Evolutionary conservation across 2,329 filamentous ascomycete genomes (phyloP), one percentile per base, ranked within the genome.

Genomic region (Xylariaceae sp.): DNA sequence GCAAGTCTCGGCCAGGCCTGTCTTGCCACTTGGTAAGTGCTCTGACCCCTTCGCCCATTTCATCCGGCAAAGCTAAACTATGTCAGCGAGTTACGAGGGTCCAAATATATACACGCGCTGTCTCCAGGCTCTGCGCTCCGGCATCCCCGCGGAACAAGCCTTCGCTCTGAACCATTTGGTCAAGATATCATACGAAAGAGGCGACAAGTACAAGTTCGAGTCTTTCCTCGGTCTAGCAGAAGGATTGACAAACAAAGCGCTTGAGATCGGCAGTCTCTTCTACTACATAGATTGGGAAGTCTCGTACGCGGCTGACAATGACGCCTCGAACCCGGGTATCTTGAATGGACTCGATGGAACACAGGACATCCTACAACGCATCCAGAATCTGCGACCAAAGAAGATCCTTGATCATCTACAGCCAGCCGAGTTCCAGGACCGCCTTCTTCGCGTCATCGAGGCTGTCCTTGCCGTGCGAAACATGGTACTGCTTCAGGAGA

Each of bases 131-230:
- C 68, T 98, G 17, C 84, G 85, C 46, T 95, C 88, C 11, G 78
- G 79, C 2, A 78, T 94, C 17, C 75, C 76, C 3, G 75, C 81
- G 9, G 90, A 98, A 59, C 85, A 96, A 54, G 81, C 87, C n/a
- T 97, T 94, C 63, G 90, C 88, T 0, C 69, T 97, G 9, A 88
- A 94, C 53, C 90, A 97, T 54, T 68, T 97, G 3, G 88, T 97
- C 43, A 94, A 95, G 59, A 96, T 97, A 18, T 96, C 89, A 0
- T 92, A 83, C 56, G 89, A 97, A 61, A 78, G 89, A 30, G 90
- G 90, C 31, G 92, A 97, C 59, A 95, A 95, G 62, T 96, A 94
- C 65, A 85, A 87, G 44, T 96, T 97, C 50, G 88, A 94, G 52
- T 85, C 87, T 4, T 97, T 96, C 52, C 83, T 86, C 2, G 83